Base-by-base conservation (phyloP, 2,329 filamentous ascomycete species). In the Aspergillus pseudoviridinutans region DNA sequence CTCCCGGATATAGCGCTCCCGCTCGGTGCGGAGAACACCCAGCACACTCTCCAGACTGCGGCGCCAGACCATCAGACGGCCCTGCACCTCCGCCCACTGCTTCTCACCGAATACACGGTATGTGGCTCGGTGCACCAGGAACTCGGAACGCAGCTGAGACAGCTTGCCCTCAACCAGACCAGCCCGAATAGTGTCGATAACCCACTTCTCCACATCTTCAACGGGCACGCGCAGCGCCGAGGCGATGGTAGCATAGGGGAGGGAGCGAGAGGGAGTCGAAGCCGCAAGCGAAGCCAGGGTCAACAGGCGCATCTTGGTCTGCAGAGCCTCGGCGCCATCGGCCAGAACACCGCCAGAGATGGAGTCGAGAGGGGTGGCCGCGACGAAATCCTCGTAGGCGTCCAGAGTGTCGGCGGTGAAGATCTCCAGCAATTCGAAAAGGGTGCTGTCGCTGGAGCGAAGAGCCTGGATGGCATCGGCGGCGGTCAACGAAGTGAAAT, bases 81-180 rank as follows among this genome's bases (percentile, higher is more conserved):
- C 91, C 60, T 91, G 90, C 54, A 99, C 88, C 81, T 99, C 93
- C 67, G 90, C 87, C 92, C 95, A 99, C 81, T 99, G 94, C 83
- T 95, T 95, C 81, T 96, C 91, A 67, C 91, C 91, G 71, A 99
- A 99, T 55, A 97, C 92, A 61, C 94, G 88, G 84, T 97, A 97
- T 59, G 92, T 96, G 68, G 91, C 91, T 74, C 94, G 87, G 82
- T 99, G 94, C 61, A 99, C 91, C 54, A 97, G 83, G 83, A 99
- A 97, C 62, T 93, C 90, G 74, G 91, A 86, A 74, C 91, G 92
- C 74, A 93, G 84, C 80, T 99, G 94, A 58, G 90, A 94, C 66
- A 99, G 86, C 79, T 96, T 96, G 73, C 94, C 94, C 81, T 99
- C 94, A 53, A 99, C 91, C 41, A 99, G 86, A 35, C 92, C 92